Base-by-base conservation (phyloP, 352 stramenopile species). In the Elongisporangium anandrum region DNA sequence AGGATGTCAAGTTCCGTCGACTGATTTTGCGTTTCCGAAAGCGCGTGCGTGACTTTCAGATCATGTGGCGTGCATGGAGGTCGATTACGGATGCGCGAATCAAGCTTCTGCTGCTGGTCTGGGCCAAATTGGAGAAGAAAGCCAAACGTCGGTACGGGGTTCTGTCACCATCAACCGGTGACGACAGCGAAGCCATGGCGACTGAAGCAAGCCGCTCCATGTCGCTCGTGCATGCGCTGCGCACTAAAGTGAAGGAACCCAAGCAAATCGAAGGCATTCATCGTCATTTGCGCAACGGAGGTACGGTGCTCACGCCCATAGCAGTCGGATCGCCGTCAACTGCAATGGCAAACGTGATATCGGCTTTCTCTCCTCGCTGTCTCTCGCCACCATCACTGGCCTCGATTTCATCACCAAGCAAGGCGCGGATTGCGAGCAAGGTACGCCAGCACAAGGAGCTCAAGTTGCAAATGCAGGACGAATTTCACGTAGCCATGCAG, bases 1-100 rank as follows among this genome's bases (percentile, higher is more conserved):
- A 93, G 54, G 84, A 93, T 54, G 81, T 88, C 29, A 93, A 93
- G 56, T 93, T 92, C 45, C 81, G 84, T 10, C 79, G 84, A 8
- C 69, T 93, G 10, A 91, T 93, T 54, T 59, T 91, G 47, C 76
- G 81, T 17, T 93, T 92, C 52, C 78, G 81, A 3, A 90, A 90
- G 50, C 77, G 78, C 39, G 80, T 93, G 22, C 72, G 79, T 1
- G 68, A 87, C 39, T 93, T 93, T 57, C 84, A 93, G 61, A 64
- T 73, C 50, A 87, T 88, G 68, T 93, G 79, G 79, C 69, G 81
- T 15, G 69, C 70, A 24, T 93, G 84, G 84, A 64, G 75, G 55
- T 50, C 79, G 19, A 88, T 93, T 57, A 93, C 84, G 2, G 79
- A 88, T 21, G 79, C 79, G 16, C 75, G 84, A 8, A 74, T 91